Evolutionary conservation across 2,329 filamentous ascomycete genomes (phyloP).

Genomic region (Clonostachys chloroleuca): DNA sequence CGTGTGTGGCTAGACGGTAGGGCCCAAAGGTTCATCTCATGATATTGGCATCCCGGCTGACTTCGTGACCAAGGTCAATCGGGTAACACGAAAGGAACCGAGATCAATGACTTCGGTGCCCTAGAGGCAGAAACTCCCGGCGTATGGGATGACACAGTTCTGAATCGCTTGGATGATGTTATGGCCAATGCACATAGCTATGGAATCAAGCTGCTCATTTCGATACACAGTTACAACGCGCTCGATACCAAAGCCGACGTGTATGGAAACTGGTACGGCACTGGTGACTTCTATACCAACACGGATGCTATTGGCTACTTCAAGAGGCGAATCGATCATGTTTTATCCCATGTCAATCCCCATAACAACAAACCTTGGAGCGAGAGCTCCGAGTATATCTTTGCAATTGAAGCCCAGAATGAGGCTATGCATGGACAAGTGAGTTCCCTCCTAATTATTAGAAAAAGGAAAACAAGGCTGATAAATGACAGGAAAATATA

Average conservation of each 20-base stretch:
- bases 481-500: conserved; percentile 6
- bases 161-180: conserved; percentile 6
- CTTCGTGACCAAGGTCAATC: neutral
- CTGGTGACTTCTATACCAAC: conserved; percentile 6
- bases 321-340: conserved; percentile 5
- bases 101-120: conserved; percentile 2
- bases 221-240: conserved; percentile 8
- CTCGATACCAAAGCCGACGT: conserved; percentile 3
- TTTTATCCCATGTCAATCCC: conserved; percentile 5
- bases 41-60: neutral
- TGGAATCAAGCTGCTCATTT: conserved; percentile 8
- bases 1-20: conserved; percentile 5
- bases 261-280: conserved; percentile 8
- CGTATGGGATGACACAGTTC: conserved; percentile 7
- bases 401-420: conserved; percentile 14
- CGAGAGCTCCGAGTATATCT: conserved; percentile 12
- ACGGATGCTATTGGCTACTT: conserved; percentile 5
- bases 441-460: neutral
- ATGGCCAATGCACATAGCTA: conserved; percentile 6
- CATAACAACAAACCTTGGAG: conserved; percentile 9
- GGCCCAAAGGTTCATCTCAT: neutral
- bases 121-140: conserved; percentile 4
- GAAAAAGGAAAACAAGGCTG: too few relatives aligned
- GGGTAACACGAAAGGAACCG: conserved; percentile 1
- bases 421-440: conserved; percentile 12